Conservation (phyloP, 2,329 filamentous ascomycete species). For the Fusarium euwallaceae region DNA sequence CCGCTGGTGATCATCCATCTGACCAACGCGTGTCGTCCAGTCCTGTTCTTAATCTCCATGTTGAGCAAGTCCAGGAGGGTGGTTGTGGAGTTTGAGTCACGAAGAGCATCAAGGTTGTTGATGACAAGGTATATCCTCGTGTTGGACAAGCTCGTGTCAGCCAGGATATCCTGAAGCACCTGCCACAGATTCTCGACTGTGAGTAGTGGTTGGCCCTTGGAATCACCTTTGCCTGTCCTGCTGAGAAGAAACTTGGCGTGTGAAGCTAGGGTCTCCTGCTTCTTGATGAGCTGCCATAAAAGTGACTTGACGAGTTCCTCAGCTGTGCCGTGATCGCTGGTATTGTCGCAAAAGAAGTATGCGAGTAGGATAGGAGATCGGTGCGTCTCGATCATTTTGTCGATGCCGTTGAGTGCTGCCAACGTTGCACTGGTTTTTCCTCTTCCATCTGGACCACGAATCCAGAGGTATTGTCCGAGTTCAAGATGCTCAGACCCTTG, state of each 20-base stretch:
- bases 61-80: constrained; percentile 20
- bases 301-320: constrained; percentile 58
- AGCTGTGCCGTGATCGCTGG: constrained; percentile 53
- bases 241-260: constrained; percentile 53
- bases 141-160: constrained; percentile 44
- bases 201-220: constrained; percentile 16
- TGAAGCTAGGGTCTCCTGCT: constrained; percentile 50
- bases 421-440: constrained; percentile 58
- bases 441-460: constrained; percentile 57
- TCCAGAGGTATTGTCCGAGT: constrained; percentile 53
- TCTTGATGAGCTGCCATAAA: constrained; percentile 53
- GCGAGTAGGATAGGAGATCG: constrained; percentile 48
- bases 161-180: constrained; percentile 57
- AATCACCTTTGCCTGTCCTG: constrained; percentile 32
- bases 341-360: constrained; percentile 58
- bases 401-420: constrained; percentile 54
- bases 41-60: constrained; percentile 11
- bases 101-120: constrained; percentile 56
- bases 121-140: constrained; percentile 55
- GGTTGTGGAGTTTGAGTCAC: constrained; percentile 42
- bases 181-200: constrained; percentile 52
- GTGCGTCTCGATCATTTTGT: constrained; percentile 45
- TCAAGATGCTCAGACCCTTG: neutral
- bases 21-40: constrained; percentile 19
- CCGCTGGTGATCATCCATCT: constrained; percentile 59